These are phyloP conservation scores for Marchantia polymorpha DNA, from an alignment of 225 moss, liverwort and hornwort species.

Conservation along the genomic window DNA sequence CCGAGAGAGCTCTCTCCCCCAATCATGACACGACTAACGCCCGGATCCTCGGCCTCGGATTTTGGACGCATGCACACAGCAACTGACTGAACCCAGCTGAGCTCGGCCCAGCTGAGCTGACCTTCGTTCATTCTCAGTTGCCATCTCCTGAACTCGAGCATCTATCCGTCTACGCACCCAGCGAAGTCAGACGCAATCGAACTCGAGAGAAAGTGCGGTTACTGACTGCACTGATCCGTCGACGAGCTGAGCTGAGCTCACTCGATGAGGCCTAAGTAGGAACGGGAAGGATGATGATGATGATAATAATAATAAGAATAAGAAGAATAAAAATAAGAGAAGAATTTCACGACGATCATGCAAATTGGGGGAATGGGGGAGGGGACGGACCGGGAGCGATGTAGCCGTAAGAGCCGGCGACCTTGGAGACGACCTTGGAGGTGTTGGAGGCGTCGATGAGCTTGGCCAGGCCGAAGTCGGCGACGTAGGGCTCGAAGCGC, in stretches of 20 bases:
- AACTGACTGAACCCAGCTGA: too few relatives aligned
- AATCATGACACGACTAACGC: too few relatives aligned
- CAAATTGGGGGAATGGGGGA: not conserved
- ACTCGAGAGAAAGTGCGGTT: slow-evolving; percentile 1
- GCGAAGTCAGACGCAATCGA: not conserved
- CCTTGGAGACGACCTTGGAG: slow-evolving; percentile 53
- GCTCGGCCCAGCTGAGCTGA: too few relatives aligned
- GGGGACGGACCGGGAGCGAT: slow-evolving; percentile 45
- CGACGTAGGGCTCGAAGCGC: slow-evolving; percentile 51
- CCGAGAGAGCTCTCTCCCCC: too few relatives aligned
- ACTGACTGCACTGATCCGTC: too few relatives aligned
- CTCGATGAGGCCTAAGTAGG: not conserved
- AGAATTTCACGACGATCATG: not conserved
- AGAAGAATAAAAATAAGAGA: too few relatives aligned
- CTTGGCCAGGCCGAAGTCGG: slow-evolving; percentile 57
- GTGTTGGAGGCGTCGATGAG: slow-evolving; percentile 46
- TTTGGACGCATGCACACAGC: too few relatives aligned
- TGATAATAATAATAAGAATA: not conserved
- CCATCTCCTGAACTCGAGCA: not conserved
- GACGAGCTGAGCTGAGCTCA: not conserved
- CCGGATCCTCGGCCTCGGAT: too few relatives aligned
- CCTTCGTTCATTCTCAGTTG: not conserved
- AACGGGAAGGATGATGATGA: not conserved
- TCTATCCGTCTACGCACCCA: not conserved
- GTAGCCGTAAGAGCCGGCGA: slow-evolving; percentile 59